A percentile compares a stretch with the other conserved stretches of the same genome.
These are phyloP conservation scores for Coprinopsis sp. DNA, from an alignment of 768 basidiomycete genomes.

Conservation along the genomic window DNA sequence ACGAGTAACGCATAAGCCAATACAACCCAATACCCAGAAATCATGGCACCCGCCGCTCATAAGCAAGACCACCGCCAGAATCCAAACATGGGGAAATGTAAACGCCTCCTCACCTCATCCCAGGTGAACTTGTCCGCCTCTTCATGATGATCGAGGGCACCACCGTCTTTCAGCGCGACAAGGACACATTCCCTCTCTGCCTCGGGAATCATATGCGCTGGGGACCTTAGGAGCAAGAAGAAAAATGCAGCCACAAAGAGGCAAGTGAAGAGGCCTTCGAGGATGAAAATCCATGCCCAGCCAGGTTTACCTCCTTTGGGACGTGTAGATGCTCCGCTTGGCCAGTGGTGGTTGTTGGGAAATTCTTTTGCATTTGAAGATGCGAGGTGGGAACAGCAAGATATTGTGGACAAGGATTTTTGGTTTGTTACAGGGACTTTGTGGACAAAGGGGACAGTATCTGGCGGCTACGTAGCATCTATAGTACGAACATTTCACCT, in stretches of 20 bases:
- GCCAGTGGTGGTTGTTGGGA: no score
- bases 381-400: no score
- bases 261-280: conserved; percentile 63
- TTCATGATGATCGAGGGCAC: conserved; percentile 31
- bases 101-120: conserved; percentile 50
- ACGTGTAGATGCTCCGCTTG: no score
- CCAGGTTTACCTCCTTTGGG: conserved; percentile 46
- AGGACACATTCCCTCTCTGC: conserved; percentile 48
- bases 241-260: conserved; percentile 49
- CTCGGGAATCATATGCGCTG: conserved; percentile 35
- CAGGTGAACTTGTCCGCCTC: conserved; percentile 48
- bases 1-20: not conserved
- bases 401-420: no score
- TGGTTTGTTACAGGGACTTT: no score
- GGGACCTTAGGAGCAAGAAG: conserved; percentile 38
- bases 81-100: conserved; percentile 49
- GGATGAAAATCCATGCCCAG: conserved; percentile 68
- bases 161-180: conserved; percentile 36
- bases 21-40: not conserved
- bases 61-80: conserved; percentile 49
- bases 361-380: no score
- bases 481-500: no score
- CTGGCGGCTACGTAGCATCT: no score
- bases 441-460: no score
- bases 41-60: conserved; percentile 36